These are phyloP conservation scores for Cytospora paraplurivora DNA, from an alignment of 2,329 filamentous ascomycete species.

Conservation along the genomic window DNA sequence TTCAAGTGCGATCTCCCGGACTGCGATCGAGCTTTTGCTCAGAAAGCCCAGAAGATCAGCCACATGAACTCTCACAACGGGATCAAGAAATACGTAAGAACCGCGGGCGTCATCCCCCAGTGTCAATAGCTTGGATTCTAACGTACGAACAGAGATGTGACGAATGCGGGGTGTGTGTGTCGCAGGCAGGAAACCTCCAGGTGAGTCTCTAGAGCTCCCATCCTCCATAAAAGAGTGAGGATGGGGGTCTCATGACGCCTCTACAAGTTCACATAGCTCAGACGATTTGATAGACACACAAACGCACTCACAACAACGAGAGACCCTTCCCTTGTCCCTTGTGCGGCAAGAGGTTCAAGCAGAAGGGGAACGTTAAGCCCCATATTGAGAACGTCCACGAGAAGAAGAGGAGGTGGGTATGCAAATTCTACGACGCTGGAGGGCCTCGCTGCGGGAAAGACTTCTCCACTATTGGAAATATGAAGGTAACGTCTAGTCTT, in stretches of 20 bases:
- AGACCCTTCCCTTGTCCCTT: constrained; percentile 78
- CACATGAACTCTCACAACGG: constrained; percentile 88
- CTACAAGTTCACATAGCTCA: background rate
- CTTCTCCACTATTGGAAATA: constrained; percentile 87
- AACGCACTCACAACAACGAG: constrained; percentile 84
- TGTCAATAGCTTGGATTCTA: background rate
- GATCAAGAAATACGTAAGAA: constrained; percentile 83
- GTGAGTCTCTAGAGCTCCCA: constrained; percentile 46
- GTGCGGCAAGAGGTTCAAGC: constrained; percentile 81
- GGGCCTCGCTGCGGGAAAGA: constrained; percentile 68
- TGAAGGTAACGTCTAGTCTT: constrained; percentile 65
- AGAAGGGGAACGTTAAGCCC: constrained; percentile 81
- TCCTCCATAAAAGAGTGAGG: background rate
- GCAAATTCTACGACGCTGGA: constrained; percentile 67
- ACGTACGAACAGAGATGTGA: constrained; percentile 29
- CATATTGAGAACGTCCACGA: constrained; percentile 77
- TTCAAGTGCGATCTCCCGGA: constrained; percentile 73
- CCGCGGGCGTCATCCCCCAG: background rate
- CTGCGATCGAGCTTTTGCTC: constrained; percentile 81
- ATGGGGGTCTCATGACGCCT: background rate
- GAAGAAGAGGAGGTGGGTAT: constrained; percentile 76
- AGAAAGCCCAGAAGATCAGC: constrained; percentile 92
- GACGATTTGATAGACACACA: constrained; percentile 66
- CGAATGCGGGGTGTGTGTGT: constrained; percentile 77
- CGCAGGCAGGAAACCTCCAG: constrained; percentile 88